These are phyloP conservation scores for Penicillium crustosum DNA, from an alignment of 2,329 filamentous ascomycete species.

Conservation along the genomic window DNA sequence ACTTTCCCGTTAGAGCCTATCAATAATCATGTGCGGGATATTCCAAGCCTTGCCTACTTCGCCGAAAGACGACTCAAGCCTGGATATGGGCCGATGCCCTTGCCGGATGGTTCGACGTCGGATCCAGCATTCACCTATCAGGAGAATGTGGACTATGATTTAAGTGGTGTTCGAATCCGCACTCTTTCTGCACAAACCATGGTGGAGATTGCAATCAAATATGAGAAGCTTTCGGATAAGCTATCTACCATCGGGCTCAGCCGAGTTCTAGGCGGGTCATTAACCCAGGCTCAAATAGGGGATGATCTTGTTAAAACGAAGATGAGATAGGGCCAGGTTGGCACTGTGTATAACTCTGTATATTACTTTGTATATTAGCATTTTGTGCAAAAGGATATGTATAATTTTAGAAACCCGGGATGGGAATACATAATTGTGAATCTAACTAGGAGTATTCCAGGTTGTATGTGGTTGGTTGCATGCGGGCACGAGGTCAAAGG, in stretches of 20 bases:
- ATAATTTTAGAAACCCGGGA: neutral
- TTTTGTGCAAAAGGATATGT: neutral
- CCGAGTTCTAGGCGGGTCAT: conserved; percentile 31
- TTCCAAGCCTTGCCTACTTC: conserved; percentile 36
- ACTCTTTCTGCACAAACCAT: conserved; percentile 31
- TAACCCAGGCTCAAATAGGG: conserved; percentile 29
- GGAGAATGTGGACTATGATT: conserved; percentile 37
- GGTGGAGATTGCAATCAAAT: conserved; percentile 40
- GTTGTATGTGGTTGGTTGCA: neutral
- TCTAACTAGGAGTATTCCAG: neutral
- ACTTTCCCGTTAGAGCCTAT: conserved; percentile 33
- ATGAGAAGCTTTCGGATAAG: conserved; percentile 31
- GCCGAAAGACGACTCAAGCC: conserved; percentile 30
- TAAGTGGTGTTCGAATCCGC: conserved; percentile 33
- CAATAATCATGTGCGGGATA: conserved; percentile 33
- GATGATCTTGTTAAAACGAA: neutral
- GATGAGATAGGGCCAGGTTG: neutral
- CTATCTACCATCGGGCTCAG: conserved; percentile 25
- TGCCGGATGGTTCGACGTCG: conserved; percentile 18
- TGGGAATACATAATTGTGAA: neutral
- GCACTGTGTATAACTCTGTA: neutral
- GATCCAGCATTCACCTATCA: conserved; percentile 28
- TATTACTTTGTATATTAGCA: neutral
- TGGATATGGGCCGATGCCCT: conserved; percentile 25
- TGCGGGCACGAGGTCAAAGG: conserved; percentile 14